A percentile compares a stretch with the other conserved stretches of the same genome.
Evolutionary conservation across 345 rosid species (phyloP).

Genomic region (Camelina hispida): DNA sequence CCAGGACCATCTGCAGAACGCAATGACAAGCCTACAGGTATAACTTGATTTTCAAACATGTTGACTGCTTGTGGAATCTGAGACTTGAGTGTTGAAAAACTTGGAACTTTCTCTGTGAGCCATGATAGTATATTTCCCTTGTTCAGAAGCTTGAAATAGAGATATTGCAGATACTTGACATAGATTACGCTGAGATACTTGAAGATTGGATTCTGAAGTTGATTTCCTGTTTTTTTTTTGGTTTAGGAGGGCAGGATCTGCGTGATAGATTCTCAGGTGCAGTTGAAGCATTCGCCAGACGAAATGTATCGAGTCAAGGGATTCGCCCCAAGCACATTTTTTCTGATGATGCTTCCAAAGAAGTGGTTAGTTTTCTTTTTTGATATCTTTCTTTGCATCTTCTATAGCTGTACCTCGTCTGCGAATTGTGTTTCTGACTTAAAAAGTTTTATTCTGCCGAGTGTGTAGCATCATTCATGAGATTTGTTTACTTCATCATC

Average conservation of each 20-base stretch:
- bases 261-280: conserved; percentile 86
- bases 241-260: conserved; percentile 72
- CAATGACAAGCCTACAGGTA: conserved; percentile 78
- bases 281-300: conserved; percentile 78
- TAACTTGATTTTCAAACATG: conserved; percentile 7
- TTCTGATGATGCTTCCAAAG: conserved; percentile 51
- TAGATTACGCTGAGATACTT: conserved; percentile 1
- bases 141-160: background rate
- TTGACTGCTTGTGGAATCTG: conserved; percentile 4
- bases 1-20: conserved; percentile 68
- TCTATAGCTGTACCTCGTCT: background rate
- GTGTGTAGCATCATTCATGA: background rate
- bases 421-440: background rate
- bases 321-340: conserved; percentile 18
- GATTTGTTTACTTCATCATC: conserved; percentile 1
- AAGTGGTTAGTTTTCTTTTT: conserved; percentile 51
- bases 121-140: background rate
- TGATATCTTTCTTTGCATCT: background rate
- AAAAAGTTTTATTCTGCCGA: background rate
- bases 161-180: conserved; percentile 1
- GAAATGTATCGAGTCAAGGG: conserved; percentile 59
- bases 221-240: conserved; percentile 21
- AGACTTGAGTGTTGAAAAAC: background rate
- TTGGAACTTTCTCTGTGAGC: background rate
- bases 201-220: background rate